A percentile compares a stretch with the other conserved stretches of the same genome.
Conservation (phyloP, 1,284 basidiomycete species). For the Malassezia cuniculi region DNA sequence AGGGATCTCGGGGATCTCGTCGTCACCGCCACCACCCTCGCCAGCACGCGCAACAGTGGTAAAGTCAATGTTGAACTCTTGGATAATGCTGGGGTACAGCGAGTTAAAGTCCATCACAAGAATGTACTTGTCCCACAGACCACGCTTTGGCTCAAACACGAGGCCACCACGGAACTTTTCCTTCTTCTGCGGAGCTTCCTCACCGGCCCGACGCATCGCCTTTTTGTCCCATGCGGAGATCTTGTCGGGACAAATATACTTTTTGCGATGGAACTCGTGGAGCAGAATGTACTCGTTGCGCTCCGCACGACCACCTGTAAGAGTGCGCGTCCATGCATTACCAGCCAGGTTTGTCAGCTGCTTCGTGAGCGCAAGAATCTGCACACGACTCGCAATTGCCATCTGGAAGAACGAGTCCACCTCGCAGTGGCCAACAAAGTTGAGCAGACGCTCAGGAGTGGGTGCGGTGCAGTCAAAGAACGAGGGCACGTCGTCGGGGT, state of each 20-base stretch:
- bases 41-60: slow-evolving; percentile 67
- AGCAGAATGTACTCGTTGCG: slow-evolving; percentile 97
- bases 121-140: slow-evolving; percentile 91
- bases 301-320: slow-evolving; percentile 67
- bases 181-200: slow-evolving; percentile 45
- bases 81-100: slow-evolving; percentile 96
- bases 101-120: slow-evolving; percentile 99
- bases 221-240: slow-evolving; percentile 54
- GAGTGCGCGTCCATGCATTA: slow-evolving; percentile 63
- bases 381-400: slow-evolving; percentile 82
- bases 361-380: slow-evolving; percentile 73
- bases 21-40: slow-evolving; percentile 30
- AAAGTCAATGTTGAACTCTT: slow-evolving; percentile 99
- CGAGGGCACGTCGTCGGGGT: slow-evolving; percentile 79
- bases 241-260: slow-evolving; percentile 95
- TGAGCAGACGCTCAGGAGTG: slow-evolving; percentile 65
- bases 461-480: slow-evolving; percentile 77
- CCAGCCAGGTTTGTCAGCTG: slow-evolving; percentile 95
- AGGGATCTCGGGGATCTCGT: slow-evolving; percentile 79
- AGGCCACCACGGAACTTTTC: slow-evolving; percentile 98
- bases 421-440: slow-evolving; percentile 81
- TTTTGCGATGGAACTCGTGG: slow-evolving; percentile 91
- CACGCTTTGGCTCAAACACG: slow-evolving; percentile 91
- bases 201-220: slow-evolving; percentile 26
- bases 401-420: slow-evolving; percentile 90